Conservation (phyloP, 2,329 filamentous ascomycete genomes). For the Clarireedia homoeocarpa region DNA sequence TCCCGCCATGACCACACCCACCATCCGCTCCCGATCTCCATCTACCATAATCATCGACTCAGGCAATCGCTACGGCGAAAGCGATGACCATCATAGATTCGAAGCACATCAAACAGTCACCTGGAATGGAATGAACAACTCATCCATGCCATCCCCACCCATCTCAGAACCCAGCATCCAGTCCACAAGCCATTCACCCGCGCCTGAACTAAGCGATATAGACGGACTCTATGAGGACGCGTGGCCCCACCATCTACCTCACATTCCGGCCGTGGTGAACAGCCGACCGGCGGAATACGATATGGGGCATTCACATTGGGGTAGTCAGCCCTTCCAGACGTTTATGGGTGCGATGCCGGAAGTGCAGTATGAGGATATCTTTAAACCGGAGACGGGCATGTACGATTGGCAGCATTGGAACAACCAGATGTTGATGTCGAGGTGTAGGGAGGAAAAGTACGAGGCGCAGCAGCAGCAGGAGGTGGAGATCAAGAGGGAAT, state of each 20-base stretch:
- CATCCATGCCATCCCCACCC: constrained; percentile 23
- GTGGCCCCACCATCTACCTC: constrained; percentile 19
- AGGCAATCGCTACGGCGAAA: constrained; percentile 3
- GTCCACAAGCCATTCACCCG: constrained; percentile 9
- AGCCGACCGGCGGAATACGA: constrained; percentile 16
- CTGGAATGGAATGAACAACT: constrained; percentile 17
- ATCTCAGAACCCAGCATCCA: constrained; percentile 15
- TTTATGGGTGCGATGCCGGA: constrained; percentile 29
- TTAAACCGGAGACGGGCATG: constrained; percentile 24
- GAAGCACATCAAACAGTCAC: constrained; percentile 12
- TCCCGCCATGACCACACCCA: constrained; percentile 14
- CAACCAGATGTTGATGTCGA: constrained; percentile 23
- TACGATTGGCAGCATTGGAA: constrained; percentile 29
- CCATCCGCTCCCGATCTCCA: constrained; percentile 19
- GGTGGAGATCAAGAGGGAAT: constrained; percentile 20
- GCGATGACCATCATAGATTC: constrained; percentile 4
- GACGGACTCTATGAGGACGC: constrained; percentile 26
- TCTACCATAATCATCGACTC: constrained; percentile 22
- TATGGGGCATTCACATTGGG: constrained; percentile 24
- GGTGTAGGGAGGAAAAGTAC: constrained; percentile 27
- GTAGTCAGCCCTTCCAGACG: constrained; percentile 26
- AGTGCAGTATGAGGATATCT: constrained; percentile 26
- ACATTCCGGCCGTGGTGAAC: constrained; percentile 8
- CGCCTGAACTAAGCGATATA: constrained; percentile 17
- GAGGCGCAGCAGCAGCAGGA: constrained; percentile 12